Base-by-base conservation (phyloP, 805 yeast species). In the Kodamaea kaohsiungensis region DNA sequence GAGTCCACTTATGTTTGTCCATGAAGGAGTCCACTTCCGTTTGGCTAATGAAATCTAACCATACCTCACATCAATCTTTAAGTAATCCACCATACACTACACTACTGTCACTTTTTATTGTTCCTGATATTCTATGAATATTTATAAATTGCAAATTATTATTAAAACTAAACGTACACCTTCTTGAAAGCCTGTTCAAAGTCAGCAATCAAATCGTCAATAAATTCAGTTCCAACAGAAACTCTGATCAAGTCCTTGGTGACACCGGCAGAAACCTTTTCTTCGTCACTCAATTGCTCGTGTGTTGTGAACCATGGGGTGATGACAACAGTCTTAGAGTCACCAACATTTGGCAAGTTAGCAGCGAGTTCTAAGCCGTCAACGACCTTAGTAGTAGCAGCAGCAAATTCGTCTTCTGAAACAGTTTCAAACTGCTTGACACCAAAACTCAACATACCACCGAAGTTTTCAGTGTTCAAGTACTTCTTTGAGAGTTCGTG, bases 221-320 rank as follows among this genome's bases (percentile, higher is more conserved):
- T 76, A 63, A 88, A 96, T 76, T 90, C 97, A 57, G 90, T 87
- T 72, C 97, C 97, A 49, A 89, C 91, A 59, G 91, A 84, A 53
- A 90, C 78, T 77, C 99, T 87, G 64, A 93, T 85, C 66, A 91
- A 81, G 61, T 90, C 97, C 63, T 88, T 86, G 53, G 95, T 83
- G 54, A 93, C 98, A 73, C 98, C 98, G 49, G 96, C 80, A 12
- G 87, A 84, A 43, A 74, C 53, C 75, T 89, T 90, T 77, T 91
- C 98, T 60, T 85, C 88, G 46, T 89, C 91, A 43, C 77, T 72
- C 66, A 93, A 81, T 77, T 95, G 98, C 70, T 91, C 92, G 74
- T 93, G 99, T 22, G 98, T 93, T 42, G 98, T 95, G 74, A 83
- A 91, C 81, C 87, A 92, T 60, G 99, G 99, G 52, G 97, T 92